Percentiles rank a stretch among this genome's conserved stretches.
Conservation (phyloP, 2,329 filamentous ascomycete species). For the Ophiostoma triangulosporum region DNA sequence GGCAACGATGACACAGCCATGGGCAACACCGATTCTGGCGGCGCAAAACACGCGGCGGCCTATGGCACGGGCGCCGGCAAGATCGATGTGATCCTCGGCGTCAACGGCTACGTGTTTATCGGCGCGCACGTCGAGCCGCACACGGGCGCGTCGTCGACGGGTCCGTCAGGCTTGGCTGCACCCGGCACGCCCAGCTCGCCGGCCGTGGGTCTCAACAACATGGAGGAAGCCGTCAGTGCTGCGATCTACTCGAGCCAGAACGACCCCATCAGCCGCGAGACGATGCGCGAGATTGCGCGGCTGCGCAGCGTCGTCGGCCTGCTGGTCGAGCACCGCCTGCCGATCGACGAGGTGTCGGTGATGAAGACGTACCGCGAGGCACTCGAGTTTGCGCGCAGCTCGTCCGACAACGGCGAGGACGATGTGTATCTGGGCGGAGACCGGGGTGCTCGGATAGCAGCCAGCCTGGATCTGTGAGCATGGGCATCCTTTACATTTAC, state of each 20-base stretch:
- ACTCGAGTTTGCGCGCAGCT: slow-evolving; percentile 54
- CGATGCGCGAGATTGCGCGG: slow-evolving; percentile 77
- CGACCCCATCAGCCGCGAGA: slow-evolving; percentile 62
- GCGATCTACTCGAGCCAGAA: slow-evolving; percentile 94
- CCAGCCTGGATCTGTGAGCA: slow-evolving; percentile 19
- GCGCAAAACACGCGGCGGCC: slow-evolving; percentile 1
- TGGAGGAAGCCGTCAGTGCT: slow-evolving; percentile 76
- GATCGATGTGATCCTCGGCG: slow-evolving; percentile 78
- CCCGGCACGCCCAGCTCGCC: slow-evolving; percentile 28
- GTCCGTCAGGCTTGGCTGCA: slow-evolving; percentile 34
- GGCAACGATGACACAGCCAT: slow-evolving; percentile 64
- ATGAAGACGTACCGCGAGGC: slow-evolving; percentile 70
- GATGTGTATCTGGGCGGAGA: slow-evolving; percentile 48
- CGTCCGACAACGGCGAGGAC: slow-evolving; percentile 38
- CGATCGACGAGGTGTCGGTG: slow-evolving; percentile 84
- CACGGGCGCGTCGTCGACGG: slow-evolving; percentile 13
- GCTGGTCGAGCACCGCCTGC: slow-evolving; percentile 66
- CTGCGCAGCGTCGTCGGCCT: slow-evolving; percentile 70
- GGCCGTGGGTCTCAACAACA: slow-evolving; percentile 51
- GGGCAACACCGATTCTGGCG: neutral
- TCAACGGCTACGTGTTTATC: slow-evolving; percentile 90
- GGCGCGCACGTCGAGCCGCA: slow-evolving; percentile 29
- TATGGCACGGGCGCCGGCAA: slow-evolving; percentile 36
- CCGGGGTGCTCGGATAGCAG: slow-evolving; percentile 36
- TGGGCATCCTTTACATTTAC: no score